Percentiles rank a stretch among this genome's conserved stretches.
phyloP scores from a whole-genome alignment of 106 monocot genomes.

The Dendrobium chrysotoxum region DNA sequence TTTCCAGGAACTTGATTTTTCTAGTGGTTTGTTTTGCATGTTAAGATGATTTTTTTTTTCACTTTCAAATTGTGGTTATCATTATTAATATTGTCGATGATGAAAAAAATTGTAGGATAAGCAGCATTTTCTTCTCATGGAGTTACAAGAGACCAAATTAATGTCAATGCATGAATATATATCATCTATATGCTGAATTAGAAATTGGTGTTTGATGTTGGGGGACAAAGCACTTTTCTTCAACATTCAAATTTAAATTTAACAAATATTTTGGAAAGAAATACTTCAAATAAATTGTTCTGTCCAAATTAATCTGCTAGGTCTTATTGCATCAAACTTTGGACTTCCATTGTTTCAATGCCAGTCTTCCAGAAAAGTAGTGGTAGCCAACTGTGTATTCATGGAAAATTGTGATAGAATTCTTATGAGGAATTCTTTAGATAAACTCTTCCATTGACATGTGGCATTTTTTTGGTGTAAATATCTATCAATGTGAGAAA shows the following conservation, averaged over 20 bases:
- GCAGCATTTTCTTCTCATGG: neutral
- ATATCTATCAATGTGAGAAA: neutral
- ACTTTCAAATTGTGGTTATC: neutral
- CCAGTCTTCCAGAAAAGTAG: neutral
- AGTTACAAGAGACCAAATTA: neutral
- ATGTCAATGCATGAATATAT: neutral
- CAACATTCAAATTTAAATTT: constrained; percentile 1
- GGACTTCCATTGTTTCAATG: neutral
- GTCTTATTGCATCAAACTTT: neutral
- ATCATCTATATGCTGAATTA: neutral
- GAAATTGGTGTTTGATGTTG: neutral
- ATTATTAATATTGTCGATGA: neutral
- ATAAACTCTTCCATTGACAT: neutral
- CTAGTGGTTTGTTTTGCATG: neutral
- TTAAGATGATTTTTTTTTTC: neutral
- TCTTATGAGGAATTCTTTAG: neutral
- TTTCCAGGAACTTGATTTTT: neutral
- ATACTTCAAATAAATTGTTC: neutral
- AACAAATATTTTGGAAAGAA: neutral
- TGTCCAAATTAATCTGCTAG: neutral
- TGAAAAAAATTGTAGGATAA: neutral
- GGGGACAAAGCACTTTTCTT: neutral
- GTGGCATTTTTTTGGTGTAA: neutral
- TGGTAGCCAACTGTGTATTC: neutral
- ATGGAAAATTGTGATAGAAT: neutral